Percentiles rank a stretch among this genome's conserved stretches.
These are phyloP conservation scores for Trypethelium eluteriae DNA, from an alignment of 495 filamentous ascomycete genomes.

Conservation along the genomic window DNA sequence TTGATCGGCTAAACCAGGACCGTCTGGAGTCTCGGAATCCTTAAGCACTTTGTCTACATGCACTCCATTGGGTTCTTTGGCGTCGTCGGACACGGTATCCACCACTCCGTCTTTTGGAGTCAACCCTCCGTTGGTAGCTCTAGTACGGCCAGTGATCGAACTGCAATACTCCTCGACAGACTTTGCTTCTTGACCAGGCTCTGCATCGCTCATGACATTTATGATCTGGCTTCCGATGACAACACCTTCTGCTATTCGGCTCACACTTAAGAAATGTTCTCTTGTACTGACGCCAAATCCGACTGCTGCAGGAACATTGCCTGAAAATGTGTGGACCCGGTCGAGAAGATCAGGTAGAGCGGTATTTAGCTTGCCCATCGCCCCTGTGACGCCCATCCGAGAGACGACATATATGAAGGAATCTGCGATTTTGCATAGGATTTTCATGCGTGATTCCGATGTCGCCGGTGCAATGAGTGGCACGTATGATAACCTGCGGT, in stretches of 20 bases:
- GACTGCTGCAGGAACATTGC: slow-evolving; percentile 78
- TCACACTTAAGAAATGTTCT: slow-evolving; percentile 84
- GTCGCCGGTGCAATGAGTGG: slow-evolving; percentile 92
- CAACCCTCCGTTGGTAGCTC: slow-evolving; percentile 29
- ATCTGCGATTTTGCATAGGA: slow-evolving; percentile 93
- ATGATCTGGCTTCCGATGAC: slow-evolving; percentile 97
- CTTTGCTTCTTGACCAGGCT: slow-evolving; percentile 60
- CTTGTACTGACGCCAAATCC: slow-evolving; percentile 94
- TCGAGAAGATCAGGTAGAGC: slow-evolving; percentile 72
- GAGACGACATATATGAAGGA: slow-evolving; percentile 99
- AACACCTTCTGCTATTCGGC: slow-evolving; percentile 79
- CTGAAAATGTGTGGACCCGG: slow-evolving; percentile 87
- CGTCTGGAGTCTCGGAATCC: slow-evolving; percentile 49
- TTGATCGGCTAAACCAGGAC: slow-evolving; percentile 61
- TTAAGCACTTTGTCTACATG: slow-evolving; percentile 56
- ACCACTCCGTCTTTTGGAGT: slow-evolving; percentile 57
- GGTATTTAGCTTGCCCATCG: slow-evolving; percentile 68
- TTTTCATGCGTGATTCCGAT: slow-evolving; percentile 83
- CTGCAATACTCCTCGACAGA: slow-evolving; percentile 80
- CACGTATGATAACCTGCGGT: slow-evolving; percentile 73
- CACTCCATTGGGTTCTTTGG: slow-evolving; percentile 46
- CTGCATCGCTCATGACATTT: slow-evolving; percentile 64
- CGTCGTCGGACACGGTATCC: slow-evolving; percentile 50
- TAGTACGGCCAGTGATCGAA: slow-evolving; percentile 61
- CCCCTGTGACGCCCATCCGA: slow-evolving; percentile 93